phyloP scores from a whole-genome alignment of 1,284 basidiomycete species.

The Dichomitus squalens region DNA sequence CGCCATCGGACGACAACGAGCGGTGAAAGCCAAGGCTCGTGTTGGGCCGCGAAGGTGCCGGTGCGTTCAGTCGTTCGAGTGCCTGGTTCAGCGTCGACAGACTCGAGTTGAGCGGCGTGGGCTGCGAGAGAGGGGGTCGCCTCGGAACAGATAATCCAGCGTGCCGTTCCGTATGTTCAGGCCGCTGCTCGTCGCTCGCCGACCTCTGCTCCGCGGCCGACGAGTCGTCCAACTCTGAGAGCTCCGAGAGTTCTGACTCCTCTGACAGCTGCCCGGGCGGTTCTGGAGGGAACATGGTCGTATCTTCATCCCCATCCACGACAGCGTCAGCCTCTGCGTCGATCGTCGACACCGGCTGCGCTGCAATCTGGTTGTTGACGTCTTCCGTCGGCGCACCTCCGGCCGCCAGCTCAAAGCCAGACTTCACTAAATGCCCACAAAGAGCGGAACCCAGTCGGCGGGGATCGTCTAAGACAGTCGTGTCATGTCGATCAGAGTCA shows the following conservation, averaged over 20 bases:
- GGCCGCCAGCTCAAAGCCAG: too few relatives aligned
- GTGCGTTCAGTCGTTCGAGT: constrained; percentile 62
- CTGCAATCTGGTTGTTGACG: too few relatives aligned
- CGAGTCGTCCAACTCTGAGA: not conserved
- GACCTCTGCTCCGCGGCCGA: not conserved
- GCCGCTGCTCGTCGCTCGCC: not conserved
- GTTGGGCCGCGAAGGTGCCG: constrained; percentile 59
- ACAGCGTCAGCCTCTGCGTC: not conserved
- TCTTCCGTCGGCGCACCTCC: not conserved
- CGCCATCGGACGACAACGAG: constrained; percentile 24
- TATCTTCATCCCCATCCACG: not conserved
- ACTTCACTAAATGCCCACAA: not conserved
- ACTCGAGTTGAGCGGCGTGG: constrained; percentile 17
- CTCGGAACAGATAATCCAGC: not conserved
- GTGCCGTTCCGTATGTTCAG: not conserved
- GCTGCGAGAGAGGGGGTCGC: not conserved
- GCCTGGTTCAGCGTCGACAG: constrained; percentile 57
- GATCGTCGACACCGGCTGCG: not conserved
- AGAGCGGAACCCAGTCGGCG: not conserved
- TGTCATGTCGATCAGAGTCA: not conserved
- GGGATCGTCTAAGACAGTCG: not conserved
- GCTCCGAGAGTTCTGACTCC: not conserved
- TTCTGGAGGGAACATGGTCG: not conserved
- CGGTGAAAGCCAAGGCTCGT: constrained; percentile 66
- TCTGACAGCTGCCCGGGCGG: not conserved